phyloP scores from a whole-genome alignment of 345 rosid genomes.

The Diplotaxis tenuifolia region DNA sequence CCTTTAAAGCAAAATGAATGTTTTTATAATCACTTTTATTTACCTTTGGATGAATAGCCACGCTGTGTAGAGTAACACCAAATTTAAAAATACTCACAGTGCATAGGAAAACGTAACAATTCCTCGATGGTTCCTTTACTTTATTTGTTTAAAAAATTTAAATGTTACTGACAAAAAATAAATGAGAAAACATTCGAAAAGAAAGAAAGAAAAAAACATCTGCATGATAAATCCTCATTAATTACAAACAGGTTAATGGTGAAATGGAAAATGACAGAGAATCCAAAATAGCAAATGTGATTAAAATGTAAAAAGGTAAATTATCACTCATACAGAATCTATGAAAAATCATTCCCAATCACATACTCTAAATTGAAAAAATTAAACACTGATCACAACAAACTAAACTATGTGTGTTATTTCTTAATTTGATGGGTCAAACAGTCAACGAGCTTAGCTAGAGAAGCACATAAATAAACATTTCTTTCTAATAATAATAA shows the following conservation, averaged over 20 bases:
- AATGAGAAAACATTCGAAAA: neutral
- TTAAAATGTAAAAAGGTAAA: conserved; percentile 14
- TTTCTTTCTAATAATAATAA: neutral
- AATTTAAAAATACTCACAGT: conserved; percentile 12
- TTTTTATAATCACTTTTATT: conserved; percentile 14
- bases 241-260: conserved; percentile 3
- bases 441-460: conserved; percentile 26
- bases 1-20: neutral
- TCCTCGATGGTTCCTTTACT: conserved; percentile 7
- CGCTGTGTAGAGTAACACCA: conserved; percentile 19
- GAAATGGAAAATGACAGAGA: neutral
- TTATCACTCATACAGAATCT: conserved; percentile 2
- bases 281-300: conserved; percentile 12
- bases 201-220: neutral
- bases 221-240: conserved; percentile 16
- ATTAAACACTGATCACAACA: neutral
- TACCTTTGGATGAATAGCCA: conserved; percentile 25
- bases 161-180: neutral
- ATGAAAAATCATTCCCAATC: neutral
- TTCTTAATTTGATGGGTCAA: conserved; percentile 21
- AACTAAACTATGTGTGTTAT: neutral
- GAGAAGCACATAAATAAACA: conserved; percentile 7
- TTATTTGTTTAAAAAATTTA: neutral
- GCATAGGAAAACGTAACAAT: conserved; percentile 23
- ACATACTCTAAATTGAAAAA: neutral